These are phyloP conservation scores for Chalara sp. DNA, from an alignment of 2,329 filamentous ascomycete genomes.

Conservation along the genomic window DNA sequence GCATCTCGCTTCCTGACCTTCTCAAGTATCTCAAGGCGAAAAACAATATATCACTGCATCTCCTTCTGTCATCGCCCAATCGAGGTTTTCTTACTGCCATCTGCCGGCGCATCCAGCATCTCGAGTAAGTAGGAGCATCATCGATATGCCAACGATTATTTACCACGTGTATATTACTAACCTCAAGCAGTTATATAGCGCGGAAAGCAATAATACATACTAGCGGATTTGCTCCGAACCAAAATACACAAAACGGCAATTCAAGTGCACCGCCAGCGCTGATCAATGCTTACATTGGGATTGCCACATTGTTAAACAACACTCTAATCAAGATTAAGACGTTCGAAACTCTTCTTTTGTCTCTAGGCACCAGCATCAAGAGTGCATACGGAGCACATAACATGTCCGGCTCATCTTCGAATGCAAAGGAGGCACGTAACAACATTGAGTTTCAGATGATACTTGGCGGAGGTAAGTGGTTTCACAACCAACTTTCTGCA, in stretches of 20 bases:
- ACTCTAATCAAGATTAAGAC: constrained; percentile 24
- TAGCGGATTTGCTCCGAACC: neutral
- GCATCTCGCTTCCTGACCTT: constrained; percentile 40
- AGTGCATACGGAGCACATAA: constrained; percentile 18
- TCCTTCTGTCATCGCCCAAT: constrained; percentile 67
- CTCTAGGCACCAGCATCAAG: constrained; percentile 20
- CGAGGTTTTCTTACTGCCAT: constrained; percentile 65
- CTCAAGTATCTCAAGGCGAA: constrained; percentile 44
- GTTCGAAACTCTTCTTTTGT: constrained; percentile 23
- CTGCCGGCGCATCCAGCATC: constrained; percentile 55
- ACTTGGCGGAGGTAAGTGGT: constrained; percentile 16
- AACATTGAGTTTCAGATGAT: constrained; percentile 26
- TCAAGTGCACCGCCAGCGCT: constrained; percentile 10
- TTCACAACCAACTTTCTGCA: neutral
- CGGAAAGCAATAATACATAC: constrained; percentile 21
- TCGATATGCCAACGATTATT: too few species aligned
- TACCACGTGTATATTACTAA: too few species aligned
- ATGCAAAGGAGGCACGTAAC: constrained; percentile 20
- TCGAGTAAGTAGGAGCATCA: constrained; percentile 33
- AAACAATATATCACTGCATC: constrained; percentile 53
- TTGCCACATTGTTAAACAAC: constrained; percentile 22
- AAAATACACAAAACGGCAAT: constrained; percentile 4
- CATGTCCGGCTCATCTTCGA: constrained; percentile 12
- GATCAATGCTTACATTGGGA: constrained; percentile 23
- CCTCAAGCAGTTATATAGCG: constrained; percentile 14